Conservation (phyloP, 1,284 basidiomycete genomes). For the Moesziomyces antarcticus region DNA sequence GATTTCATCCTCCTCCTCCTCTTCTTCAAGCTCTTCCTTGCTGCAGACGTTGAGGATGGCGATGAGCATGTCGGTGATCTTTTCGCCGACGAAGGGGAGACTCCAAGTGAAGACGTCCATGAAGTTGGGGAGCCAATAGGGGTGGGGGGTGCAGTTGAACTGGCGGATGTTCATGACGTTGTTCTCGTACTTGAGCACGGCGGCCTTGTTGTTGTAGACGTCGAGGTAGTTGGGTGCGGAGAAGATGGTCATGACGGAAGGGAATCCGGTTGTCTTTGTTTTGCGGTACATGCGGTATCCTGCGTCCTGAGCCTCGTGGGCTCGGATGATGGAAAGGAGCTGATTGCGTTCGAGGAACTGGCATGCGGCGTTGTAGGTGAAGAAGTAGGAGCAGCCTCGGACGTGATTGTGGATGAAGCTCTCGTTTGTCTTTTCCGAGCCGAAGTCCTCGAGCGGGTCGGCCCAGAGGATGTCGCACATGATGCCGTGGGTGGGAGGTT, state of each 20-base stretch:
- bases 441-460: constrained; percentile 93
- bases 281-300: constrained; percentile 95
- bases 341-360: constrained; percentile 93
- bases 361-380: constrained; percentile 91
- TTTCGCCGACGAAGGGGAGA: constrained; percentile 96
- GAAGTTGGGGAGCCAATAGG: constrained; percentile 97
- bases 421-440: constrained; percentile 85
- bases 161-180: constrained; percentile 95
- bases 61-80: constrained; percentile 96
- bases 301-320: constrained; percentile 94
- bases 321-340: constrained; percentile 90
- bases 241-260: constrained; percentile 96
- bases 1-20: constrained; percentile 74
- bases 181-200: constrained; percentile 94
- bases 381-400: constrained; percentile 94
- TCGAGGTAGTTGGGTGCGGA: constrained; percentile 93
- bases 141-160: constrained; percentile 94
- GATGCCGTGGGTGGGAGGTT: constrained; percentile 90
- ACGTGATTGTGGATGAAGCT: constrained; percentile 93
- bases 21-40: constrained; percentile 92
- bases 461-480: constrained; percentile 98
- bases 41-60: constrained; percentile 92
- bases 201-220: constrained; percentile 96
- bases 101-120: constrained; percentile 99
- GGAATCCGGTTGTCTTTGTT: constrained; percentile 87